phyloP scores from a whole-genome alignment of 768 basidiomycete species.

The Termitomyces titanicus region DNA sequence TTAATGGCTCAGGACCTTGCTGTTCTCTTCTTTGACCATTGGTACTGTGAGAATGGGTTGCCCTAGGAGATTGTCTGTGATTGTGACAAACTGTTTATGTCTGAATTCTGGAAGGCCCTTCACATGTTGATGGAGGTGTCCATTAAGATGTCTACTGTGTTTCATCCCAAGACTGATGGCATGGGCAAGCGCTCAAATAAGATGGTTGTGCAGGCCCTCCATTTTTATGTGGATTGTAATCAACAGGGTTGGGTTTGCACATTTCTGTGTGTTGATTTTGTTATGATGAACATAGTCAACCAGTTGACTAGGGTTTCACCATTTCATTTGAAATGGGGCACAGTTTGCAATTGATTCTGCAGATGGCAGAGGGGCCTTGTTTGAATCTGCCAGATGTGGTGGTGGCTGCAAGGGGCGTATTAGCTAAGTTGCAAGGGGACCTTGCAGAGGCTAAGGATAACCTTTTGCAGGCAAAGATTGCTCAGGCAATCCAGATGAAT shows the following conservation, averaged over 20 bases:
- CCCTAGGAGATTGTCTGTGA: too few relatives aligned
- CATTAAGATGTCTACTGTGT: too few relatives aligned
- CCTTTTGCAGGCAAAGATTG: not conserved
- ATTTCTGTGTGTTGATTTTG: not conserved
- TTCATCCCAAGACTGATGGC: too few relatives aligned
- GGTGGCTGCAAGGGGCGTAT: not conserved
- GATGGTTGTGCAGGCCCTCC: too few relatives aligned
- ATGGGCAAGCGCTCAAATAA: too few relatives aligned
- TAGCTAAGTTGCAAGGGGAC: not conserved
- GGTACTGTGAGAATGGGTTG: too few relatives aligned
- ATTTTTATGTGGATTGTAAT: not conserved
- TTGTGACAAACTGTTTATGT: too few relatives aligned
- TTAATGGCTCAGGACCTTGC: not conserved
- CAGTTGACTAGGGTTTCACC: not conserved
- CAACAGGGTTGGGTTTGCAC: not conserved
- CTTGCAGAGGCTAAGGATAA: not conserved
- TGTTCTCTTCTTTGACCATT: too few relatives aligned
- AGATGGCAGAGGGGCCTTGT: not conserved
- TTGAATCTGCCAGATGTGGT: not conserved
- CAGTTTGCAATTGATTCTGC: not conserved
- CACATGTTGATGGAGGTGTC: not conserved
- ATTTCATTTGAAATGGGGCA: not conserved
- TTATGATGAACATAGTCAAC: not conserved
- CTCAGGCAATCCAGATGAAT: not conserved
- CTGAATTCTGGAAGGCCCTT: not conserved